A percentile compares a stretch with the other conserved stretches of the same genome.
phyloP scores from a whole-genome alignment of 768 basidiomycete species.

The Hemileccinum impolitum region DNA sequence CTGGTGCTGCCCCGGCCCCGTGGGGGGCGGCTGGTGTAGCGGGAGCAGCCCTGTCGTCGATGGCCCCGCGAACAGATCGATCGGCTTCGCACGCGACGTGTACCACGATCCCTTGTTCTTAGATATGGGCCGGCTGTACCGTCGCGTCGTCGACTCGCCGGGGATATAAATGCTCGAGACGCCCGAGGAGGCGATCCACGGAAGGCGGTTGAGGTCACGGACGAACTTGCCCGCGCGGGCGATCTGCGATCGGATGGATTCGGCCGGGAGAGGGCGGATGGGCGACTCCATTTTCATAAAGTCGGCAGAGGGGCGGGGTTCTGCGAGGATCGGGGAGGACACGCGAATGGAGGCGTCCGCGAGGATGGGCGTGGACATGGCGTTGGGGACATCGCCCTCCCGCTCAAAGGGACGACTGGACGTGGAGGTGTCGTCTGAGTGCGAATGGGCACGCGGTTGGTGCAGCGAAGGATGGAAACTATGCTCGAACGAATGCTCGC shows the following conservation, averaged over 20 bases:
- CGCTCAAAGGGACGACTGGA: slow-evolving; percentile 27
- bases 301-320: slow-evolving; percentile 42
- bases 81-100: slow-evolving; percentile 22
- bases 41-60: slow-evolving; percentile 30
- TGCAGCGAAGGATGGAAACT: slow-evolving; percentile 10
- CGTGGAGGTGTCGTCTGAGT: slow-evolving; percentile 17
- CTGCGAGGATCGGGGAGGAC: slow-evolving; percentile 38
- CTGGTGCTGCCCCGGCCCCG: neutral
- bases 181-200: slow-evolving; percentile 46
- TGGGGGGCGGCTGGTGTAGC: slow-evolving; percentile 7
- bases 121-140: slow-evolving; percentile 26
- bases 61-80: slow-evolving; percentile 31
- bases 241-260: slow-evolving; percentile 35
- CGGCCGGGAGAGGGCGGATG: slow-evolving; percentile 37
- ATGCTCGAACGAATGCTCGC: slow-evolving; percentile 21
- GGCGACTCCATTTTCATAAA: slow-evolving; percentile 49
- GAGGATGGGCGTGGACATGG: slow-evolving; percentile 30
- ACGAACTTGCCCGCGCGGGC: slow-evolving; percentile 36
- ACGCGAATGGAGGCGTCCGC: slow-evolving; percentile 21
- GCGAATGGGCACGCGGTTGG: slow-evolving; percentile 16
- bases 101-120: slow-evolving; percentile 31
- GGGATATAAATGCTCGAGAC: slow-evolving; percentile 49
- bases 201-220: slow-evolving; percentile 38
- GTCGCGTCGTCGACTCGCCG: slow-evolving; percentile 29
- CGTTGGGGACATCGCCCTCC: slow-evolving; percentile 22